A percentile compares a stretch with the other conserved stretches of the same genome.
Conservation (phyloP, 345 rosid species). For the Gossypium ekmanianum region DNA sequence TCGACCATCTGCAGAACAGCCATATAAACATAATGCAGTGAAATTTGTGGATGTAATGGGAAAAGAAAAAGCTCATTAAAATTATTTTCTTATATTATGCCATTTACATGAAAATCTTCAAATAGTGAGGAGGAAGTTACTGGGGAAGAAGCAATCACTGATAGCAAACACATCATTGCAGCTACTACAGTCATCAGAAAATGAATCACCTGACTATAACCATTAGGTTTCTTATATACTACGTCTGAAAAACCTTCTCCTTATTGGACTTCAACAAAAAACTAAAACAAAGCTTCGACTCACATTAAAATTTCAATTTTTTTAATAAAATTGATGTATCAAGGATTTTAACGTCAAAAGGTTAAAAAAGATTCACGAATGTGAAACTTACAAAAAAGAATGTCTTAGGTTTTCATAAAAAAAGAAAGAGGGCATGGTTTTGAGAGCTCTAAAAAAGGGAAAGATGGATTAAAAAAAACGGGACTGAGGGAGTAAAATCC, state of each 20-base stretch:
- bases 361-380: background rate
- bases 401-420: background rate
- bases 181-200: background rate
- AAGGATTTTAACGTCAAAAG: background rate
- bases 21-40: background rate
- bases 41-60: background rate
- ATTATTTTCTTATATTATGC: background rate
- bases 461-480: background rate
- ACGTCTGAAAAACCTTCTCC: background rate
- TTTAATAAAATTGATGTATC: background rate
- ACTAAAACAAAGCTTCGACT: background rate
- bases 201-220: background rate
- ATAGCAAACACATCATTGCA: background rate
- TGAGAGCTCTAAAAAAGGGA: background rate
- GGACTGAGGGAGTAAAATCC: background rate
- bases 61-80: background rate
- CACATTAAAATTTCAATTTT: background rate
- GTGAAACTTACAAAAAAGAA: background rate
- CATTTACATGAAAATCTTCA: background rate
- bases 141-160: background rate
- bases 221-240: background rate
- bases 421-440: background rate
- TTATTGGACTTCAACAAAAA: background rate
- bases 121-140: background rate
- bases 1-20: conserved; percentile 65